phyloP scores from a whole-genome alignment of 2,329 filamentous ascomycete genomes.

The Lecanosticta acicola region DNA sequence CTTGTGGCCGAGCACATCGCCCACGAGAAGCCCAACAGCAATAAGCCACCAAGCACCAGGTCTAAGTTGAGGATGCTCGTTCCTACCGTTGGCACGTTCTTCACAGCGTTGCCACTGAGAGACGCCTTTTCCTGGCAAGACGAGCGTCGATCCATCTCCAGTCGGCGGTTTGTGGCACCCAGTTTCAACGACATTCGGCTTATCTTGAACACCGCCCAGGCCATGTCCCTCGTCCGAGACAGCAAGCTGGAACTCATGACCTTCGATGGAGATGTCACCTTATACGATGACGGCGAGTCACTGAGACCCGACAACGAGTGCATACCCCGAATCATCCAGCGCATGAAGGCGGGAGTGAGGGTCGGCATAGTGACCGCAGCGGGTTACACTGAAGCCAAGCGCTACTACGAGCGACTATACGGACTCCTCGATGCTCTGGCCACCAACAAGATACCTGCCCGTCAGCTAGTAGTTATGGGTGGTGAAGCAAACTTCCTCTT shows the following conservation, averaged over 20 bases:
- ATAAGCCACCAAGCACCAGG: slow-evolving; percentile 30
- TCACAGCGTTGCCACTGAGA: slow-evolving; percentile 78
- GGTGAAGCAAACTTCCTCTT: slow-evolving; percentile 97
- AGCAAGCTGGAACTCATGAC: slow-evolving; percentile 78
- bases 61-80: slow-evolving; percentile 93
- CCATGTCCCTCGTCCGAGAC: slow-evolving; percentile 76
- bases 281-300: slow-evolving; percentile 77
- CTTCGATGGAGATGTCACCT: slow-evolving; percentile 94
- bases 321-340: slow-evolving; percentile 61
- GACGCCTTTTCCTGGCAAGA: slow-evolving; percentile 92
- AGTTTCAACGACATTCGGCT: slow-evolving; percentile 96
- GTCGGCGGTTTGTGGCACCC: slow-evolving; percentile 84
- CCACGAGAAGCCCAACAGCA: slow-evolving; percentile 56
- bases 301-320: slow-evolving; percentile 71
- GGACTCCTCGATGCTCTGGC: slow-evolving; percentile 78
- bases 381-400: slow-evolving; percentile 80
- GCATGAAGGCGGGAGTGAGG: slow-evolving; percentile 71
- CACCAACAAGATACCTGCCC: slow-evolving; percentile 61
- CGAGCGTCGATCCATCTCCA: slow-evolving; percentile 76
- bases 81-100: slow-evolving; percentile 86
- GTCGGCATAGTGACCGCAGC: slow-evolving; percentile 96
- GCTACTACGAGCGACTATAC: slow-evolving; percentile 80
- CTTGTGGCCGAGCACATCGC: slow-evolving; percentile 87
- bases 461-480: slow-evolving; percentile 84
- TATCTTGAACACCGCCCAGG: slow-evolving; percentile 88